These are phyloP conservation scores for Bipolaris bicolor DNA, from an alignment of 2,329 filamentous ascomycete genomes.

Conservation along the genomic window DNA sequence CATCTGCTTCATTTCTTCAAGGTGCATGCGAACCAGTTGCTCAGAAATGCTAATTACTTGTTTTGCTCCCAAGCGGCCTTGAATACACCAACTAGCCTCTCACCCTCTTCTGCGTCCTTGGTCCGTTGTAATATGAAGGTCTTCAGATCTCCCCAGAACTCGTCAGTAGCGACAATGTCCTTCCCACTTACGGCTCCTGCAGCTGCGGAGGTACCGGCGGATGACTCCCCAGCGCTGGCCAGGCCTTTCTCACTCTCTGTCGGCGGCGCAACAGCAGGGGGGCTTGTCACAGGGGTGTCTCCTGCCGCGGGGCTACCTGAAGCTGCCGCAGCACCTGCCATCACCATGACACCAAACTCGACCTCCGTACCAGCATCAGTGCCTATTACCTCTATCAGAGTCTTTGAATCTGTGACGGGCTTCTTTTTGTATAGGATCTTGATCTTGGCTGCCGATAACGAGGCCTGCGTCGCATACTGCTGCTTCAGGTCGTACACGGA, in stretches of 20 bases:
- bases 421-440: constrained; percentile 88
- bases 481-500: constrained; percentile 81
- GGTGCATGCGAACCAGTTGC: not conserved
- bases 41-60: constrained; percentile 16
- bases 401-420: constrained; percentile 77
- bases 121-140: constrained; percentile 81
- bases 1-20: not conserved
- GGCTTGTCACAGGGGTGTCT: constrained; percentile 55
- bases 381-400: constrained; percentile 72
- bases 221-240: constrained; percentile 13
- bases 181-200: constrained; percentile 58
- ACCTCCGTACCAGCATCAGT: constrained; percentile 62
- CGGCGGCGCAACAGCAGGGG: constrained; percentile 58
- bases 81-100: constrained; percentile 70
- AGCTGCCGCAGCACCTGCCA: constrained; percentile 64
- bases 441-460: constrained; percentile 71
- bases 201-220: constrained; percentile 36
- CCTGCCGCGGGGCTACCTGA: constrained; percentile 44
- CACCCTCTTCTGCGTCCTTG: constrained; percentile 70
- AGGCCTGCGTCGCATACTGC: constrained; percentile 67
- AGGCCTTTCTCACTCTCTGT: constrained; percentile 59
- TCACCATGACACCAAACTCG: constrained; percentile 87
- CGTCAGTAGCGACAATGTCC: constrained; percentile 69
- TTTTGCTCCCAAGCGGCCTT: constrained; percentile 69
- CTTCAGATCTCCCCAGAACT: constrained; percentile 86